These are phyloP conservation scores for Xylaria nigripes DNA, from an alignment of 495 filamentous ascomycete species.

Conservation along the genomic window DNA sequence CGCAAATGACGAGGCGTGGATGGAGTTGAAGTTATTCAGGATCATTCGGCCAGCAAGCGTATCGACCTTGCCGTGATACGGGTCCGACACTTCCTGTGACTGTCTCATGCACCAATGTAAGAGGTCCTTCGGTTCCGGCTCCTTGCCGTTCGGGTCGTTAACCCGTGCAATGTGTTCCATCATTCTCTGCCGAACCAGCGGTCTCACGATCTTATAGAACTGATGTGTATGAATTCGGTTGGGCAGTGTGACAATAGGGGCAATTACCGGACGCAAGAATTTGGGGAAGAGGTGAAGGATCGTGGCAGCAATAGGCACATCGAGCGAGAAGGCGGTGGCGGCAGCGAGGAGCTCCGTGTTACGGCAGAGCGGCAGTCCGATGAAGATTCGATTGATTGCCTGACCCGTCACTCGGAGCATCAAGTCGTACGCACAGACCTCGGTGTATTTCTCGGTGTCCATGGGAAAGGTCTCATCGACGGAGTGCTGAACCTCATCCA, in stretches of 20 bases:
- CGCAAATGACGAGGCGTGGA: slow-evolving; percentile 43
- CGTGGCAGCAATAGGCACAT: slow-evolving; percentile 24
- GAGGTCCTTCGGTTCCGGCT: slow-evolving; percentile 27
- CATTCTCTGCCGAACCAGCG: slow-evolving; percentile 26
- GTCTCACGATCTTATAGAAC: slow-evolving; percentile 26
- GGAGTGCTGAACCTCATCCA: slow-evolving; percentile 34
- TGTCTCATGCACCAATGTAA: slow-evolving; percentile 32
- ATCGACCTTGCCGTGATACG: slow-evolving; percentile 16
- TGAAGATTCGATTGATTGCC: slow-evolving; percentile 31
- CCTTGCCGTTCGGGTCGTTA: slow-evolving; percentile 18
- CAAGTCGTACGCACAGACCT: slow-evolving; percentile 33
- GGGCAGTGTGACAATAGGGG: slow-evolving; percentile 28
- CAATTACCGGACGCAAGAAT: slow-evolving; percentile 33
- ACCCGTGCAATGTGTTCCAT: slow-evolving; percentile 21
- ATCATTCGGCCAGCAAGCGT: slow-evolving; percentile 29
- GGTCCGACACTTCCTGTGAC: slow-evolving; percentile 22
- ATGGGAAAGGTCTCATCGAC: slow-evolving; percentile 23
- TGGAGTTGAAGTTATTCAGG: slow-evolving; percentile 40
- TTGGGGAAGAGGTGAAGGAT: slow-evolving; percentile 29
- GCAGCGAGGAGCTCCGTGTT: slow-evolving; percentile 31
- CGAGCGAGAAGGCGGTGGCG: slow-evolving; percentile 33
- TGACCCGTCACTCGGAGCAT: slow-evolving; percentile 24
- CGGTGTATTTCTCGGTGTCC: slow-evolving; percentile 25
- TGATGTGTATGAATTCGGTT: slow-evolving; percentile 25
- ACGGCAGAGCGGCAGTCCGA: slow-evolving; percentile 28